Percentiles rank a stretch among this genome's conserved stretches.
phyloP scores from a whole-genome alignment of 2,329 filamentous ascomycete genomes.

The Talaromyces sp. region DNA sequence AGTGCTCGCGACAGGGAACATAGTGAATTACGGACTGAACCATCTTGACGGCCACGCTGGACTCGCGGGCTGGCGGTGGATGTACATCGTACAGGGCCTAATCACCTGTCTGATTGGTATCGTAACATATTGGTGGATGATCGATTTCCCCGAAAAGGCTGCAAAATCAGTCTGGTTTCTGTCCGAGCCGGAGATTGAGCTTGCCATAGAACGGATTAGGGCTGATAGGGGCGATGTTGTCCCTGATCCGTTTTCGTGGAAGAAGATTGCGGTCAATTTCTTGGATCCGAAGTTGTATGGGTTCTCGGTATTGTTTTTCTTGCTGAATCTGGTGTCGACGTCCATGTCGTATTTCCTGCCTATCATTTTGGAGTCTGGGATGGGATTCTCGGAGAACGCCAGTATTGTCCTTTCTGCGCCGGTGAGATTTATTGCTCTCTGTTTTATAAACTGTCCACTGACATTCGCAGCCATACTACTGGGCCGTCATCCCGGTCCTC shows the following conservation, averaged over 20 bases:
- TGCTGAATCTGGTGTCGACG: constrained; percentile 65
- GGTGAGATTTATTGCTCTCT: constrained; percentile 24
- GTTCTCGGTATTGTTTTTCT: constrained; percentile 63
- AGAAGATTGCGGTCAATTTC: constrained; percentile 55
- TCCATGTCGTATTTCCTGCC: constrained; percentile 65
- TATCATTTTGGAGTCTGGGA: constrained; percentile 54
- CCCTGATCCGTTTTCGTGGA: constrained; percentile 55
- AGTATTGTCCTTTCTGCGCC: constrained; percentile 63
- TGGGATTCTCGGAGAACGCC: constrained; percentile 53
- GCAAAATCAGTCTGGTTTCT: constrained; percentile 58
- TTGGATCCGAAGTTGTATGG: constrained; percentile 62
- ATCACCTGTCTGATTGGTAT: constrained; percentile 60
- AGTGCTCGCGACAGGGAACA: constrained; percentile 62
- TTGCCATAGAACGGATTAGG: constrained; percentile 58
- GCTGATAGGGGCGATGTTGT: constrained; percentile 60
- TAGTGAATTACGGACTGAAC: constrained; percentile 69
- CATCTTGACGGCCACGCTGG: constrained; percentile 56
- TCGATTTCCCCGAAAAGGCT: constrained; percentile 64
- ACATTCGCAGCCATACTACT: constrained; percentile 57
- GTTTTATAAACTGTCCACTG: not conserved
- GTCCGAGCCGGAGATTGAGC: constrained; percentile 52
- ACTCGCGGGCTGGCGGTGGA: constrained; percentile 64
- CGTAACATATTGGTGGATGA: constrained; percentile 66
- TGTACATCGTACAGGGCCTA: constrained; percentile 65
- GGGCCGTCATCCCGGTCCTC: constrained; percentile 61